Evolutionary conservation across 768 basidiomycete species (phyloP), one percentile per base, ranked within the genome.

Genomic region (Hortiboletus flavorubellus): DNA sequence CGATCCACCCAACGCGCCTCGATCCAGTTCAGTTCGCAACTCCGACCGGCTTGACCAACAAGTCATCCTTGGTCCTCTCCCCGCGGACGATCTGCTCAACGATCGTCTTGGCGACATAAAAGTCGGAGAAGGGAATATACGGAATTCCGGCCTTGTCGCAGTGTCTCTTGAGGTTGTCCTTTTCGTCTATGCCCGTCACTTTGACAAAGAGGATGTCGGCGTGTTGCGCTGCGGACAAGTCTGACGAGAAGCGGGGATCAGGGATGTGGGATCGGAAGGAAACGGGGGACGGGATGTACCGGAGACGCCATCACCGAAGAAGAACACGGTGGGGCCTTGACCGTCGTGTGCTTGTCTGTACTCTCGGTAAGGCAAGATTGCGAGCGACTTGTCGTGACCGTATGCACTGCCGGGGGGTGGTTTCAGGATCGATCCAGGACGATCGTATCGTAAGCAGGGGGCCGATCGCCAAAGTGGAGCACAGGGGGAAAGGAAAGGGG

Each of bases 161-260:
- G 72, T 92, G 96, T 14, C 78, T 78, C 53, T 86, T 84, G 11
- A 99, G 78, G 66, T 98, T 94, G 65, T 95, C 97, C 3, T 52
- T 64, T 61, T 90, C 90, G 34, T 85, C 86, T 54, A 82, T 82
- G 2, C 71, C 64, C 60, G 90, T 91, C 59, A 80, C 78, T 72
- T 98, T 98, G 59, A 95, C 93, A 67, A 98, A 98, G n/a, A 99
- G 80, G 18, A 94, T 74, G 70, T 98, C 94, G 16, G 97, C 93
- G 63, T 95, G 91, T 54, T 78, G 79, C 0, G 97, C 97, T 4
- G 97, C 96, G 9, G 91, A 94, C 72, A 97, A 82, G 69, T 97
- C 94, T 91, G 68, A 45, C 10, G 8, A 4, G n/a, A 21, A 26
- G 15, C 21, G 29, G 46, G 21, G n/a, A 14, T 2, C 8, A 8